Conservation (phyloP, 2,329 filamentous ascomycete species). For the Penicillium palitans region DNA sequence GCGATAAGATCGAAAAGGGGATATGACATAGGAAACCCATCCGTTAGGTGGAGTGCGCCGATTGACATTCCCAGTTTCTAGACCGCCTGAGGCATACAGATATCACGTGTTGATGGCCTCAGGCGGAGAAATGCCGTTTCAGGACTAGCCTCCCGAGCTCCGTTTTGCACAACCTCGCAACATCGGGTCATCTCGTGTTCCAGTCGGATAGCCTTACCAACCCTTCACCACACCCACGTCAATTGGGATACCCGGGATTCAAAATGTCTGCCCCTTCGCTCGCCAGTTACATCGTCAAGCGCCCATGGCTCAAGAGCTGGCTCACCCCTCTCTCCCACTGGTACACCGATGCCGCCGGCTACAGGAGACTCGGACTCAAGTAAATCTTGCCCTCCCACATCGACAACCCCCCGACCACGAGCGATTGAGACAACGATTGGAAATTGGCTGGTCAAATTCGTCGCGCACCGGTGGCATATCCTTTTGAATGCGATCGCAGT, state of each 20-base stretch:
- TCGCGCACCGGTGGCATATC: not conserved
- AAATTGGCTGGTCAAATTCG: not conserved
- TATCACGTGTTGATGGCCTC: slow-evolving; percentile 29
- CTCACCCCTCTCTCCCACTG: slow-evolving; percentile 81
- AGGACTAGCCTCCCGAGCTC: slow-evolving; percentile 35
- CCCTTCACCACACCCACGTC: slow-evolving; percentile 34
- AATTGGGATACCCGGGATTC: slow-evolving; percentile 34
- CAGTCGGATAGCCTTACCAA: slow-evolving; percentile 35
- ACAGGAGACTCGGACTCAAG: slow-evolving; percentile 89
- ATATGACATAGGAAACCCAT: slow-evolving; percentile 25
- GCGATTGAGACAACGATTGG: slow-evolving; percentile 10
- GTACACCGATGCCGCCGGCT: slow-evolving; percentile 87
- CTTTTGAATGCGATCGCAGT: slow-evolving; percentile 5
- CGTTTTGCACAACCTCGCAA: slow-evolving; percentile 44
- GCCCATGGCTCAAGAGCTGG: slow-evolving; percentile 80
- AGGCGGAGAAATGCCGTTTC: slow-evolving; percentile 28
- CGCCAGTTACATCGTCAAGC: slow-evolving; percentile 74
- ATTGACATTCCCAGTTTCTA: slow-evolving; percentile 16
- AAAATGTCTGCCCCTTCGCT: slow-evolving; percentile 72
- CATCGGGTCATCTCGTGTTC: slow-evolving; percentile 39
- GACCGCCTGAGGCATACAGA: slow-evolving; percentile 29
- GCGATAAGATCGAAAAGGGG: slow-evolving; percentile 12
- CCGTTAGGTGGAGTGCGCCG: slow-evolving; percentile 26
- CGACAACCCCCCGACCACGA: slow-evolving; percentile 12
- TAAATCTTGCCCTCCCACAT: slow-evolving; percentile 49